These are phyloP conservation scores for Cephaloascus fragrans DNA, from an alignment of 805 yeast genomes.

Conservation along the genomic window DNA sequence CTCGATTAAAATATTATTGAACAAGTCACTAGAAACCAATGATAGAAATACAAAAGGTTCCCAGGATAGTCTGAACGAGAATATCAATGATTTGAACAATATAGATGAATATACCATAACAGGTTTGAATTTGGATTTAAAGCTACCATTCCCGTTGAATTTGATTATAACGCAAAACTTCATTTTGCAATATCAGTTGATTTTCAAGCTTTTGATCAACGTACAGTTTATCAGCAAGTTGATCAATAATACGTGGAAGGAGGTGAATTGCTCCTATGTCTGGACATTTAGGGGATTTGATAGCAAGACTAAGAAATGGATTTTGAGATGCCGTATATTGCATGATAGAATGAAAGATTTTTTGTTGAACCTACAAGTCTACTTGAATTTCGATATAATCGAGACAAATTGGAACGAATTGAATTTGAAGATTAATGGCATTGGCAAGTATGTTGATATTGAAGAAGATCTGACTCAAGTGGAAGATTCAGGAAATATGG, in stretches of 20 bases:
- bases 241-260: constrained; percentile 63
- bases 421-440: constrained; percentile 10
- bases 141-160: constrained; percentile 84
- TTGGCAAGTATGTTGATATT: constrained; percentile 4
- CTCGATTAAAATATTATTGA: constrained; percentile 31
- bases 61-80: not conserved
- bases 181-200: constrained; percentile 66
- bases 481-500: constrained; percentile 8
- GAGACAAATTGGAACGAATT: constrained; percentile 43
- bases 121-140: constrained; percentile 43
- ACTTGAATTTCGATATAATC: constrained; percentile 49
- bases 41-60: constrained; percentile 5
- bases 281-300: constrained; percentile 52
- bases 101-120: constrained; percentile 35
- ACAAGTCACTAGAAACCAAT: constrained; percentile 25
- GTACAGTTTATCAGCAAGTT: constrained; percentile 53
- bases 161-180: constrained; percentile 62
- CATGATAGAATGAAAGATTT: constrained; percentile 51
- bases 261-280: constrained; percentile 48
- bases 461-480: constrained; percentile 4
- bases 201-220: constrained; percentile 61
- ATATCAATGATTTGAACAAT: constrained; percentile 10
- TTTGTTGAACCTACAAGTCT: constrained; percentile 42
- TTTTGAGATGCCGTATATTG: constrained; percentile 42
- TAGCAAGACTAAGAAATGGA: constrained; percentile 38